Conservation (phyloP, 306 rosid genomes). For the Prosopis cineraria region DNA sequence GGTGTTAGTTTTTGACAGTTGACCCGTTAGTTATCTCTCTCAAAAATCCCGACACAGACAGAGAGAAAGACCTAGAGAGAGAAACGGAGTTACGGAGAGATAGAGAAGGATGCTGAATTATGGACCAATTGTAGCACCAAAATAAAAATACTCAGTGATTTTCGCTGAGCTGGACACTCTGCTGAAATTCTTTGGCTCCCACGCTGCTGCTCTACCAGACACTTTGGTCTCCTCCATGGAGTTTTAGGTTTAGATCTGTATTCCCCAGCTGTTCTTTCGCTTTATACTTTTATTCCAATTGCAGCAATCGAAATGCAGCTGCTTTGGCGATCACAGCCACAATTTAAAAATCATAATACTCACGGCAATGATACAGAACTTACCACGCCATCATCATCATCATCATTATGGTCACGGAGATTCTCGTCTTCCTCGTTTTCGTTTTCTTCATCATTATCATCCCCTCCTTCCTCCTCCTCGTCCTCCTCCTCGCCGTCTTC, state of each 20-base stretch:
- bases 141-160: slow-evolving; percentile 46
- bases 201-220: slow-evolving; percentile 5
- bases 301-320: slow-evolving; percentile 14
- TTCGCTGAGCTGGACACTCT: slow-evolving; percentile 63
- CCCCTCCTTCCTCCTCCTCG: slow-evolving; percentile 29
- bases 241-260: slow-evolving; percentile 17
- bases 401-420: slow-evolving; percentile 45
- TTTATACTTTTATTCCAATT: not conserved
- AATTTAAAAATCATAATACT: not conserved
- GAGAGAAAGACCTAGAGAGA: slow-evolving; percentile 48
- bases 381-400: slow-evolving; percentile 60
- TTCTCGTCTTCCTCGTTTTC: slow-evolving; percentile 4
- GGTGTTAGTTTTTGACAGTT: slow-evolving; percentile 70
- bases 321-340: not conserved
- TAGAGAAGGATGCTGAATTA: slow-evolving; percentile 47
- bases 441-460: slow-evolving; percentile 37
- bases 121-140: slow-evolving; percentile 53
- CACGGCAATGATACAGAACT: slow-evolving; percentile 2
- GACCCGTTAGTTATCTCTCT: slow-evolving; percentile 66
- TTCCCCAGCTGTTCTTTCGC: not conserved
- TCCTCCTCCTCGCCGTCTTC: slow-evolving; percentile 40
- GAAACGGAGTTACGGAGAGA: slow-evolving; percentile 31
- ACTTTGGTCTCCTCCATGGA: not conserved
- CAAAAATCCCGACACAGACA: slow-evolving; percentile 65
- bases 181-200: slow-evolving; percentile 28